A percentile compares a stretch with the other conserved stretches of the same genome.
Conservation (phyloP, 2,329 filamentous ascomycete genomes). For the Aspergillus fijiensis region DNA sequence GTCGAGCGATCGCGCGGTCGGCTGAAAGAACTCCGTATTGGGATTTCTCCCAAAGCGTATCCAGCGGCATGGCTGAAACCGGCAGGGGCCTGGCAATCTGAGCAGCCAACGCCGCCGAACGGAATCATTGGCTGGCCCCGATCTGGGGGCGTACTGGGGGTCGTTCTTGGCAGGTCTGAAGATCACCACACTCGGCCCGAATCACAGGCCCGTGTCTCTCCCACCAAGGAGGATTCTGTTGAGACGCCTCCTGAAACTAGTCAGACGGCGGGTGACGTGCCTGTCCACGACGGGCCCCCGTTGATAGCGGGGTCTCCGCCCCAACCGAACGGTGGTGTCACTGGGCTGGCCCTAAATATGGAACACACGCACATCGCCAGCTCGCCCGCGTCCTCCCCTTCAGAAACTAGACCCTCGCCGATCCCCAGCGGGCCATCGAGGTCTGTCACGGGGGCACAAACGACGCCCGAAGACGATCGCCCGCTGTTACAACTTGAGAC, state of each 20-base stretch:
- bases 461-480: constrained; percentile 25
- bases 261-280: neutral
- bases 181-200: neutral
- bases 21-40: constrained; percentile 70
- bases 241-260: neutral
- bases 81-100: constrained; percentile 16
- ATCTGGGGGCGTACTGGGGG: constrained; percentile 33
- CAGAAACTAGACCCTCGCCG: neutral
- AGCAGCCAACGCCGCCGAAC: constrained; percentile 12
- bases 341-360: neutral
- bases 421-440: neutral
- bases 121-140: constrained; percentile 31
- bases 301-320: neutral
- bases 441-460: neutral
- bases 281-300: neutral
- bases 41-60: constrained; percentile 56
- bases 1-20: constrained; percentile 67
- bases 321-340: neutral
- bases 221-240: constrained; percentile 5
- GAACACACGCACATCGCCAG: neutral
- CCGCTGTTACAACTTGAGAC: constrained; percentile 63
- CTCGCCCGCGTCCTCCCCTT: neutral
- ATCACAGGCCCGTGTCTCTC: neutral
- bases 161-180: constrained; percentile 23
- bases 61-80: constrained; percentile 31